Base-by-base conservation (phyloP, 306 rosid genomes). In the Cicer chorassanicum region DNA sequence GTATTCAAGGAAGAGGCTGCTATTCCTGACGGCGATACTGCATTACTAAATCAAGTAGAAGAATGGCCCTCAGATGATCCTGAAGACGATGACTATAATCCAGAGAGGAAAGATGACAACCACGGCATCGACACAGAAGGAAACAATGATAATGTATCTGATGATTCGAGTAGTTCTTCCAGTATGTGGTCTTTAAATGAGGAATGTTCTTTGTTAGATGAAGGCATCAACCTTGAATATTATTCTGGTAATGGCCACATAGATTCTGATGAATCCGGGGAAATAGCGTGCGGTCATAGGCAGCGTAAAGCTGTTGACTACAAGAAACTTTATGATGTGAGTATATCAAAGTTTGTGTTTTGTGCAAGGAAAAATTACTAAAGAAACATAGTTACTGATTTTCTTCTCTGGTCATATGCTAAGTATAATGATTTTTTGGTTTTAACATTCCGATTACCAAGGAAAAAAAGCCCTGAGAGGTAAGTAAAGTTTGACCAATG, bases 31-130 rank as follows among this genome's bases (percentile, higher is more conserved):
- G 88, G 85, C 68, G 82, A 74, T 36, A 79, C 78, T 59, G 76
- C 80, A 14, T 65, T 82, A 68, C 65, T 80, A 48, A 87, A 92
- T 81, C 88, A 84, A 18, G 96, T 82, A 72, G 93, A 86, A 68
- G 90, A 88, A 42, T 92, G 93, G 97, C 97, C 97, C 39, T 92
- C 96, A 1, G 96, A 92, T 82, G 97, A 89, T 85, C 89, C 97
- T 42, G 91, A 86, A 62, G 97, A 92, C 59, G 89, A 81, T 70
- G 91, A 92, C 84, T 92, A 89, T 80, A 75, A 92, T 72, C 97
- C 97, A 45, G 89, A 84, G 63, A 85, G 82, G 86, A 86, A 74
- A 36, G 90, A 86, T 78, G 87, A 68, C 68, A 82, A 78, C 84
- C 49, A 78, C 72, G 45, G 80, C 77, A 45, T 60, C 56, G 55